These are phyloP conservation scores for Lactifluus echinatus DNA, from an alignment of 768 basidiomycete species.

Conservation along the genomic window DNA sequence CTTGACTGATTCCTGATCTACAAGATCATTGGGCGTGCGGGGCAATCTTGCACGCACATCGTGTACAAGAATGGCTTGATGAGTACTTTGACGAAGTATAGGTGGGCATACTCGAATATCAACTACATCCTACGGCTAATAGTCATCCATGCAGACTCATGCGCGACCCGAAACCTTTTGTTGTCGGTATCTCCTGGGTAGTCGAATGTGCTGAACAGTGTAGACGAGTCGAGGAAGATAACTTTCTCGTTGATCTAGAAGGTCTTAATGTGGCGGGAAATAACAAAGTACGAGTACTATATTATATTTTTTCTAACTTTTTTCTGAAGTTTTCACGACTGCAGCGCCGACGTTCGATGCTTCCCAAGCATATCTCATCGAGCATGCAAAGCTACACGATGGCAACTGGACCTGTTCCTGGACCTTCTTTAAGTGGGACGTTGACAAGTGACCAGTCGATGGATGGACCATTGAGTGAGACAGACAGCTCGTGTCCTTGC, in stretches of 20 bases:
- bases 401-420: neutral
- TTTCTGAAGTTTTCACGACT: neutral
- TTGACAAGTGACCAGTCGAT: conserved; percentile 17
- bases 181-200: conserved; percentile 86
- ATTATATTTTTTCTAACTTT: neutral
- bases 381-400: neutral
- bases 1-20: neutral
- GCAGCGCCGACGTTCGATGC: conserved; percentile 66
- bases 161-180: conserved; percentile 57
- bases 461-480: conserved; percentile 15
- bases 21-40: conserved; percentile 56
- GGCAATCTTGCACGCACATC: conserved; percentile 73
- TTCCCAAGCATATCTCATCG: conserved; percentile 46
- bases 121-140: neutral
- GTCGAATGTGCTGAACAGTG: conserved; percentile 75
- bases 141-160: conserved; percentile 36
- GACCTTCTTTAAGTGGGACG: conserved; percentile 2
- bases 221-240: conserved; percentile 51
- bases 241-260: conserved; percentile 57
- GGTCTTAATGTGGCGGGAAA: conserved; percentile 46
- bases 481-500: neutral
- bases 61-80: conserved; percentile 77
- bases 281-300: conserved; percentile 43
- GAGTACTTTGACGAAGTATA: conserved; percentile 65
- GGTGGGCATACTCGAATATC: conserved; percentile 35